phyloP scores from a whole-genome alignment of 345 rosid species.

The Hibiscus mutabilis region DNA sequence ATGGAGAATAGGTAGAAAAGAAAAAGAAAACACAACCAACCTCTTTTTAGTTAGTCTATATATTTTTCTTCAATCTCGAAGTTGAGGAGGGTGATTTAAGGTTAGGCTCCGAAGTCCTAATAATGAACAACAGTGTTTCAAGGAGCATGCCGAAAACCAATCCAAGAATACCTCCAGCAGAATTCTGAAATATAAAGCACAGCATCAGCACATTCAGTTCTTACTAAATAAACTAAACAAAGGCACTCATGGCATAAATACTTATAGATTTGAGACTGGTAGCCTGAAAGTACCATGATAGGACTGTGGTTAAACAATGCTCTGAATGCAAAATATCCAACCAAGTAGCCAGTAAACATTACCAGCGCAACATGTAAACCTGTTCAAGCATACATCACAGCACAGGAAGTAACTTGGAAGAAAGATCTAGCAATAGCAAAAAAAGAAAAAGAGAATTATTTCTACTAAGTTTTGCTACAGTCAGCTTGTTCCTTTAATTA shows the following conservation, averaged over 20 bases:
- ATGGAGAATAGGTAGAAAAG: background rate
- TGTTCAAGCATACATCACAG: conserved; percentile 16
- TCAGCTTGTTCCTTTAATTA: too few species aligned
- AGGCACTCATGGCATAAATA: background rate
- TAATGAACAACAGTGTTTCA: conserved; percentile 80
- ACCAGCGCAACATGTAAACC: conserved; percentile 78
- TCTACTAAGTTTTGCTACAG: background rate
- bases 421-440: too few species aligned
- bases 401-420: background rate
- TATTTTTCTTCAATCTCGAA: conserved; percentile 59
- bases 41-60: conserved; percentile 21
- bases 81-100: conserved; percentile 25
- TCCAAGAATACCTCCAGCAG: conserved; percentile 93
- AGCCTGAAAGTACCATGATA: conserved; percentile 44
- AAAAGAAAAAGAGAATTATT: too few species aligned
- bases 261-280: background rate
- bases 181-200: conserved; percentile 41
- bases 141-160: conserved; percentile 81
- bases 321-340: conserved; percentile 76
- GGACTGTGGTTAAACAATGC: conserved; percentile 70
- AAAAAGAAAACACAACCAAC: conserved; percentile 3
- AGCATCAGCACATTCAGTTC: background rate
- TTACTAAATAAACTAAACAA: too few species aligned
- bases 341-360: conserved; percentile 90
- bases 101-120: conserved; percentile 55